phyloP scores from a whole-genome alignment of 1,139 yeast genomes.

The Hyphopichia burtonii region DNA sequence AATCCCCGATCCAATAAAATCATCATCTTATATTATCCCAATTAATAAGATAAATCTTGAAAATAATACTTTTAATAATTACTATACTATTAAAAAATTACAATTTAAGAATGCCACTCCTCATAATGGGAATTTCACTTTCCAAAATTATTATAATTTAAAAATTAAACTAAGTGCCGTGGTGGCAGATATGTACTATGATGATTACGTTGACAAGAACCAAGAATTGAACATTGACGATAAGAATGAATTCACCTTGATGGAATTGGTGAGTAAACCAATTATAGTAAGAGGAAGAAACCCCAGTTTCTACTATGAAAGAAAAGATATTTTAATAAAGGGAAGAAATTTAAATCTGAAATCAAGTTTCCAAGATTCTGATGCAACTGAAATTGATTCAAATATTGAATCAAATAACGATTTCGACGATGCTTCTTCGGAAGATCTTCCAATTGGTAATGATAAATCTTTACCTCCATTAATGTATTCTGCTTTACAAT shows the following conservation, averaged over 20 bases:
- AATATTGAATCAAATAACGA: constrained; percentile 3
- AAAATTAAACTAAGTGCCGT: constrained; percentile 44
- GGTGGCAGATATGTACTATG: constrained; percentile 45
- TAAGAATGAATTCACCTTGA: constrained; percentile 33
- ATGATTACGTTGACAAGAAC: constrained; percentile 40
- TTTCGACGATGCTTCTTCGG: constrained; percentile 7
- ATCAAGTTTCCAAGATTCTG: constrained; percentile 20
- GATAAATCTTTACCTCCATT: constrained; percentile 11
- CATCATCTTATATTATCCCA: constrained; percentile 6
- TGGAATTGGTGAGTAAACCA: constrained; percentile 45
- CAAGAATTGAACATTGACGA: constrained; percentile 12
- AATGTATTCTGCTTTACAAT: constrained; percentile 10
- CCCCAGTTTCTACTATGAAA: constrained; percentile 60
- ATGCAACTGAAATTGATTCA: constrained; percentile 4
- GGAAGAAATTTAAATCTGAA: constrained; percentile 22
- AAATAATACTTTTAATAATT: constrained; percentile 29
- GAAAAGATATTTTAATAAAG: constrained; percentile 48
- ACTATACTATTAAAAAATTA: constrained; percentile 39
- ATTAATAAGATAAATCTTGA: constrained; percentile 9
- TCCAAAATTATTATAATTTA: constrained; percentile 57
- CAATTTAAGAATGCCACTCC: constrained; percentile 67
- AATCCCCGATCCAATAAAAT: constrained; percentile 7
- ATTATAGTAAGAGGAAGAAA: constrained; percentile 66
- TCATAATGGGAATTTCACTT: constrained; percentile 56
- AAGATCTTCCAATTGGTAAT: constrained; percentile 2